Base-by-base conservation (phyloP, 306 rosid genomes). In the Lathyrus sativus region DNA sequence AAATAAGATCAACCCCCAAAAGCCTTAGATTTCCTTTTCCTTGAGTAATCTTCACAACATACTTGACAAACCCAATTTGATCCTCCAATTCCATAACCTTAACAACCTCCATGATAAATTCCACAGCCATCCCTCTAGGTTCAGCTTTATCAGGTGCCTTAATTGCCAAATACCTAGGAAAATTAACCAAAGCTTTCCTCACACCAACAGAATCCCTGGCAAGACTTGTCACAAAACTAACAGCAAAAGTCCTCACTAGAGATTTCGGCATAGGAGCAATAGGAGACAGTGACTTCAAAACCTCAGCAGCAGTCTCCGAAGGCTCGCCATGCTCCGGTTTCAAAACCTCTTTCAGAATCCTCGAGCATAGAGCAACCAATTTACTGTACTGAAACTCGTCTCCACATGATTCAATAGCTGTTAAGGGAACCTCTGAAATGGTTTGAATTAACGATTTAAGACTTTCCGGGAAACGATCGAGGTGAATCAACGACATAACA, bases 71-170 rank as follows among this genome's bases (percentile, higher is more conserved):
- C 44, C 72, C 87, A 79, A 85, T 37, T 71, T 86, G 96, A 50
- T 89, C 96, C 48, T 59, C 73, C 11, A 75, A 53, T 18, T 51
- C 84, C 89, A 89, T 44, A 0, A 77, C 84, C 7, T 73, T 79
- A 39, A 92, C 87, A 64, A 86, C 72, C 80, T 89, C 93, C 84
- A 82, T 76, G 29, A 88, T 83, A 2, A 95, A 88, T 48, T 92
- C 96, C 15, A 90, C 96, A 1, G 96, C 87, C 80, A 90, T 61
- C 3, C 90, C 86, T 62, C 98, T 74, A 13, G 85, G 90, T 78
- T 90, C 98, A 2, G 98, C 76, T 62, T 81, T 92, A 75, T 90
- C 96, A 0, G 91, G 96, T 0, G 91, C 91, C 85, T 80, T 92
- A 51, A 64, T 75, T 2, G 45, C 87, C 91, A 92, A 80, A 65